Evolutionary conservation across 345 rosid genomes (phyloP).

Genomic region (Citrus medica): DNA sequence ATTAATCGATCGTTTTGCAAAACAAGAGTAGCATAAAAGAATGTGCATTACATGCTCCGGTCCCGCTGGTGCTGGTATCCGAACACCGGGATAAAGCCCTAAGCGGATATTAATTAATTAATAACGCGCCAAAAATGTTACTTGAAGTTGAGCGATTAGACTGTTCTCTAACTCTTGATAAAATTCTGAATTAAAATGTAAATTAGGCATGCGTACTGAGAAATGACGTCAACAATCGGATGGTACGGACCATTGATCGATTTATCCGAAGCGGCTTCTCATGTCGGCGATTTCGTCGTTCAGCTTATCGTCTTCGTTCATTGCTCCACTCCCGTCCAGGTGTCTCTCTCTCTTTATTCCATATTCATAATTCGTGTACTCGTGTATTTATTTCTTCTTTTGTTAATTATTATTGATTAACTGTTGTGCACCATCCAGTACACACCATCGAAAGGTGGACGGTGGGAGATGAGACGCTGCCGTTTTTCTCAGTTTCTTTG

Average conservation of each 20-base stretch:
- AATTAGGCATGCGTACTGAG: no score
- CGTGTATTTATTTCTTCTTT: neutral
- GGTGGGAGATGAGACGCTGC: constrained; percentile 55
- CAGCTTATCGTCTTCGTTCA: constrained; percentile 25
- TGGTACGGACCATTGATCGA: constrained; percentile 59
- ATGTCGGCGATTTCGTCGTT: no score
- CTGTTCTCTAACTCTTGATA: no score
- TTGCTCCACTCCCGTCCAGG: constrained; percentile 45
- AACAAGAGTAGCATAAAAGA: no score
- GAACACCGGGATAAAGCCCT: neutral
- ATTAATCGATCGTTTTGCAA: no score
- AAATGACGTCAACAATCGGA: constrained; percentile 34
- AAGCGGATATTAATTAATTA: neutral
- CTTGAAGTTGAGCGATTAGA: no score
- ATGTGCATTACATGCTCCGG: neutral
- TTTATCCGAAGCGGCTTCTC: constrained; percentile 30
- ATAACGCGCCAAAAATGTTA: neutral
- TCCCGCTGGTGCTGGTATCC: neutral
- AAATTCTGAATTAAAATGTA: no score
- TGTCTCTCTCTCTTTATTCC: neutral
- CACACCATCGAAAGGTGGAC: constrained; percentile 41
- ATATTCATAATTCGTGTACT: no score
- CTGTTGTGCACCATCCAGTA: constrained; percentile 19
- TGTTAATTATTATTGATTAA: no score
- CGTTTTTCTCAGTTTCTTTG: constrained; percentile 36